These are phyloP conservation scores for Tagetes patula DNA, from an alignment of 129 eudicot genomes.

Conservation along the genomic window DNA sequence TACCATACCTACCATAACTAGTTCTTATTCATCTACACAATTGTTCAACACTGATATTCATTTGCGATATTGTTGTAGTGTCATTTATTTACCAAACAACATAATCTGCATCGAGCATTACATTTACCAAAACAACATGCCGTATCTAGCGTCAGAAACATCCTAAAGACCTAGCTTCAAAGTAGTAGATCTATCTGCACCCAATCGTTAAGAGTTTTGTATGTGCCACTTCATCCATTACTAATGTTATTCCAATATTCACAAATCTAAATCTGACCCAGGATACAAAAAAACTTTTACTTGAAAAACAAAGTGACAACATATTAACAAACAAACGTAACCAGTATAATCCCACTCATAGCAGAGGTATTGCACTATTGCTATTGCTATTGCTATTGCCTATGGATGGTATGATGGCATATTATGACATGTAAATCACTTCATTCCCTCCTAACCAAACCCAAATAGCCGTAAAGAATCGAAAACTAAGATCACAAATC, in stretches of 20 bases:
- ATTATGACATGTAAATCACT: background rate
- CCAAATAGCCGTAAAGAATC: background rate
- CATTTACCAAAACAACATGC: background rate
- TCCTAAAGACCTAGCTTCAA: background rate
- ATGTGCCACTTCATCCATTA: background rate
- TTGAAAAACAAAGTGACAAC: too few relatives aligned
- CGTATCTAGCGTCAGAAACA: background rate
- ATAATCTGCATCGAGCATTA: background rate
- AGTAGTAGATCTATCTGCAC: background rate
- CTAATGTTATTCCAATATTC: conserved; percentile 5
- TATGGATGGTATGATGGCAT: too few relatives aligned
- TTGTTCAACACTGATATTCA: background rate
- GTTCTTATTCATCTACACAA: background rate
- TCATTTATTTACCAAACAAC: background rate
- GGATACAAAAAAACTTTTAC: background rate
- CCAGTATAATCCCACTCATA: too few relatives aligned
- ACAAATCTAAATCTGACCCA: background rate
- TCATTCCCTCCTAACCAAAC: background rate
- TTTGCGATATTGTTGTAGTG: conserved; percentile 18
- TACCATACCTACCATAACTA: background rate
- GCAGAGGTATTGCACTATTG: too few relatives aligned
- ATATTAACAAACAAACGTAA: too few relatives aligned
- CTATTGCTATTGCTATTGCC: too few relatives aligned
- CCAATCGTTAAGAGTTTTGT: background rate
- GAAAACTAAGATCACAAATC: background rate